Base-by-base conservation (phyloP, 768 basidiomycete species). In the Phlebiopsis flavidoalba region DNA sequence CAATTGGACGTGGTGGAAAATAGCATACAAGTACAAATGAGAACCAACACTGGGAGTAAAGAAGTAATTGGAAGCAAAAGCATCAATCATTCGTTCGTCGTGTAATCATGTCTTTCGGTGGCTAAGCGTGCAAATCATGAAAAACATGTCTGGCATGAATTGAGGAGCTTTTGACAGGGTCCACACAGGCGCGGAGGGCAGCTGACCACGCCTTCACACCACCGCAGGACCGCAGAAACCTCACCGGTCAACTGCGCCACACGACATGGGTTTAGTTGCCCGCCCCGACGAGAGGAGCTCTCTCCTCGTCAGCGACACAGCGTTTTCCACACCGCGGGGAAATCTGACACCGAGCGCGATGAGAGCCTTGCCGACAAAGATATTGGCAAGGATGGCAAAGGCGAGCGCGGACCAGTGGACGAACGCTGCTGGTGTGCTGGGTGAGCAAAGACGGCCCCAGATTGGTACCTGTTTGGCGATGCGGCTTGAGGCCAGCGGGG, bases 401-500 rank as follows among this genome's bases (percentile, higher is more conserved):
- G 74, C 92, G 58, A 98, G 82, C 12, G 95, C 84, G 43, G 83
- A 79, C 94, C 94, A 98, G 75, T 95, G 94, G 65, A 98, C 86
- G 76, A 98, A 95, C 53, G 76, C 80, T n/a, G 59, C 82, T 80
- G 54, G 19, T 35, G 26, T 63, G 76, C 74, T 95, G 86, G n/a
- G 69, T 91, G 83, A 26, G 81, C 85, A 68, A 91, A 98, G 76
- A 98, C 94, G 48, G 91, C 95, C n/a, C 76, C 89, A 95, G 33
- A 99, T n/a, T n/a, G 80, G n/a, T 90, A 87, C 90, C 91, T 96
- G n/a, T n/a, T n/a, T n/a, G 46, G 87, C 85, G 70, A 98, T 93
- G n/a, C n/a, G 63, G 91, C 94, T n/a, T n/a, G 65, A 95, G 83
- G 22, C 93, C 88, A 1, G 92, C 97, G 3, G 95, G 92, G 24